Percentiles rank a stretch among this genome's conserved stretches.
These are phyloP conservation scores for Gleditsia sinensis DNA, from an alignment of 306 rosid species.

Conservation along the genomic window DNA sequence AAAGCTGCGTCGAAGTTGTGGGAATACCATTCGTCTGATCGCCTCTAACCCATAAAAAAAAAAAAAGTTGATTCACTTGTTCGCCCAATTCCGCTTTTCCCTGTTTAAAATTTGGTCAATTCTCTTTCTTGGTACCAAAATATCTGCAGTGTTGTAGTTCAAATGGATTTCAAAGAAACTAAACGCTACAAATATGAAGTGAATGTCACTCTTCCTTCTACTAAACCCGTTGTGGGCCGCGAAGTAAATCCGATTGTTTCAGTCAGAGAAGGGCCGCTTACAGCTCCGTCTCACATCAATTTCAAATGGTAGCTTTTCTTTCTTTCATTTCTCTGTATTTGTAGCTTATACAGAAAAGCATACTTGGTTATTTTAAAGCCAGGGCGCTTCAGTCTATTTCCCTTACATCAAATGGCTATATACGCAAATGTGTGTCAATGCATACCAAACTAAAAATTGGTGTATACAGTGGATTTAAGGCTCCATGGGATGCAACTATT, in stretches of 20 bases:
- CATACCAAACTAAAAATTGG: not conserved
- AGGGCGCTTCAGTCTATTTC: not conserved
- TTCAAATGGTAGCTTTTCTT: conserved; percentile 28
- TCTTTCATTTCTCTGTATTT: not conserved
- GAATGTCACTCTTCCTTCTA: not conserved
- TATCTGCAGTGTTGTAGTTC: not conserved
- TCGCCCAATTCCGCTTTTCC: not conserved
- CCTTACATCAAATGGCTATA: not conserved
- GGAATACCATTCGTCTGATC: not conserved
- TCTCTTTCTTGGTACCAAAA: not conserved
- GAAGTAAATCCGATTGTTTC: not conserved
- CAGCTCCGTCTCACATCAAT: not conserved
- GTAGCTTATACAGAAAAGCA: not conserved
- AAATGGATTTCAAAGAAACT: conserved; percentile 15
- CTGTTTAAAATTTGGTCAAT: too few relatives aligned
- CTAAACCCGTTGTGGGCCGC: conserved; percentile 28
- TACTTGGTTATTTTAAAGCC: not conserved
- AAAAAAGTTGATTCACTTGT: not conserved
- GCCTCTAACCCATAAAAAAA: not conserved
- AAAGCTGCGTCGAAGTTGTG: not conserved
- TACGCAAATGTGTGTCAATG: not conserved
- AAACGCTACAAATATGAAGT: not conserved
- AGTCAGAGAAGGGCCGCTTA: not conserved
- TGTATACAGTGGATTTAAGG: not conserved
- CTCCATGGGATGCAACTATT: not conserved